Percentiles rank a stretch among this genome's conserved stretches.
Conservation (phyloP, 2,329 filamentous ascomycete species). For the Colletotrichum sp. region DNA sequence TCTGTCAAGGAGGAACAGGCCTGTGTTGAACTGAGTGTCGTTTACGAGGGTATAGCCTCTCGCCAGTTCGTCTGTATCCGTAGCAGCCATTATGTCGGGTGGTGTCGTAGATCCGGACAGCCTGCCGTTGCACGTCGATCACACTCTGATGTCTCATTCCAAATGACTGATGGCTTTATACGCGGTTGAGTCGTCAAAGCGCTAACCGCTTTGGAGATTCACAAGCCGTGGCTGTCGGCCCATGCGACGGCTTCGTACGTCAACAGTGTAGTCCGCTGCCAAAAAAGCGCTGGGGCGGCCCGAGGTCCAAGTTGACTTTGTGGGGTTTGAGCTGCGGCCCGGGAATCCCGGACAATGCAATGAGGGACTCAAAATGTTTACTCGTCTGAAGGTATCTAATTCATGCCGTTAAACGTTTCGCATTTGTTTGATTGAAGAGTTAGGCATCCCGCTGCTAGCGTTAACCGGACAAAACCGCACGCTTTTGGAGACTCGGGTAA, state of each 20-base stretch:
- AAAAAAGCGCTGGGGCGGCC: background rate
- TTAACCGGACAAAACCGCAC: background rate
- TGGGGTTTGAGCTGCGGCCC: background rate
- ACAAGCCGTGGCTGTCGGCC: background rate
- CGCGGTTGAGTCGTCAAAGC: background rate
- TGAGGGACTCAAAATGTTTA: background rate
- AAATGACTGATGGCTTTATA: background rate
- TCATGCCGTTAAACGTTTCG: background rate
- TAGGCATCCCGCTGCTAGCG: background rate
- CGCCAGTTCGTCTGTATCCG: background rate
- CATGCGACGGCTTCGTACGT: background rate
- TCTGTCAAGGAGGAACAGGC: background rate
- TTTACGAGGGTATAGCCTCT: slow-evolving; percentile 1
- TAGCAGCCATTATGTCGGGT: background rate
- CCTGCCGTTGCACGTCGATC: background rate
- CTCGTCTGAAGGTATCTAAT: background rate
- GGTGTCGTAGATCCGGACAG: background rate
- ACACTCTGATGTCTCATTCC: background rate
- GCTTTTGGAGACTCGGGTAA: background rate
- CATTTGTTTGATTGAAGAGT: background rate
- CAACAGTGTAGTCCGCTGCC: background rate
- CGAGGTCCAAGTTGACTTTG: background rate
- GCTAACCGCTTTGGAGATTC: background rate
- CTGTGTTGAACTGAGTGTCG: background rate
- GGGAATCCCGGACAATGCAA: background rate